These are phyloP conservation scores for Spirogloea muscicola DNA, from an alignment of 139 green algal species.

Conservation along the genomic window DNA sequence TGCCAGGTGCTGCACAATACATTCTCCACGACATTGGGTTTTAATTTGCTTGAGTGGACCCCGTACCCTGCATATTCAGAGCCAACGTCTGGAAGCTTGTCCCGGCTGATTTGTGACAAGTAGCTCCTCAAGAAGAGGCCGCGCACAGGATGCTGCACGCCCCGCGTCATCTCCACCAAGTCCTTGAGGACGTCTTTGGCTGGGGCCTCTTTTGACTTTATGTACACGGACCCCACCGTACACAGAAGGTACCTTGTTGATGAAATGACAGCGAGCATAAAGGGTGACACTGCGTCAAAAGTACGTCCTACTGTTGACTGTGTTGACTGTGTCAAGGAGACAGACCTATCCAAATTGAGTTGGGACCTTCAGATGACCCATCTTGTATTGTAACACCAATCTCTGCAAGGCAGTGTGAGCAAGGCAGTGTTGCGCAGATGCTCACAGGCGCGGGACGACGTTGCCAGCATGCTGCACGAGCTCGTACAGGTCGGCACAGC, in stretches of 20 bases:
- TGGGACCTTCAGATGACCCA: too few relatives aligned
- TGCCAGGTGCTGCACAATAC: too few relatives aligned
- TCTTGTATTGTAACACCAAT: too few relatives aligned
- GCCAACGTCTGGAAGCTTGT: slow-evolving; percentile 70
- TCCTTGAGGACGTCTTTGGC: slow-evolving; percentile 86
- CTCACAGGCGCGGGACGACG: slow-evolving; percentile 86
- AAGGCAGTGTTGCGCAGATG: neutral
- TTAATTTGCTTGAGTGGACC: too few relatives aligned
- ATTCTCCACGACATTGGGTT: too few relatives aligned
- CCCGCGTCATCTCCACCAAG: slow-evolving; percentile 93
- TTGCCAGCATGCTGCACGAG: slow-evolving; percentile 94
- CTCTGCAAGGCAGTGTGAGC: neutral
- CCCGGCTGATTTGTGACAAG: slow-evolving; percentile 66
- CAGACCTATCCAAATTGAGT: too few relatives aligned
- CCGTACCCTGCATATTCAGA: slow-evolving; percentile 64
- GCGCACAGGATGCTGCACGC: slow-evolving; percentile 93
- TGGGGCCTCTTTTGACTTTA: slow-evolving; percentile 66
- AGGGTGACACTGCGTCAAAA: too few relatives aligned
- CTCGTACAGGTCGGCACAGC: slow-evolving; percentile 83
- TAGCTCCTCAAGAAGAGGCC: slow-evolving; percentile 94
- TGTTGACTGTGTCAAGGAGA: too few relatives aligned
- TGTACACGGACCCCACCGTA: slow-evolving; percentile 82
- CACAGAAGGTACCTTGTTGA: slow-evolving; percentile 82
- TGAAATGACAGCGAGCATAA: too few relatives aligned
- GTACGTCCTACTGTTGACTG: too few relatives aligned